Base-by-base conservation (phyloP, 1,284 basidiomycete species). In the Trametes pubescens region DNA sequence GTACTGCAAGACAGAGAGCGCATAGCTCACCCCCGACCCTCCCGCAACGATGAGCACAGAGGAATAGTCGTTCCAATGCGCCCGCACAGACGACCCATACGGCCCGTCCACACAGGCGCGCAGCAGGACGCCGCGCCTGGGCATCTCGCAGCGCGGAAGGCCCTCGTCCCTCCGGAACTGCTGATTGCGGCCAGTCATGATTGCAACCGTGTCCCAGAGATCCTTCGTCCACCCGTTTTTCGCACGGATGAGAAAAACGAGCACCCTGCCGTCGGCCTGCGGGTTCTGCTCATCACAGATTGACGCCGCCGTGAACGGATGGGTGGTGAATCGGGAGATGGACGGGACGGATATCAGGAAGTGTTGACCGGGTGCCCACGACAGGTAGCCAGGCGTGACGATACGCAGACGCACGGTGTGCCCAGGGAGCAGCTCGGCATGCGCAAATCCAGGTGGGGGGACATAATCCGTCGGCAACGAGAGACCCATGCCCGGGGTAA, bases 251-350 rank as follows among this genome's bases (percentile, higher is more conserved):
- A 95, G 82, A 49, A 96, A 82, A 2, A 92, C 81, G 65, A 95
- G 82, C 63, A 88, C 86, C 44, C 86, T 83, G 40, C 84, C 84
- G 43, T 77, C 77, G 46, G 79, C 76, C 16, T 75, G 74, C 0
- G 73, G 69, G 7, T 80, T 80, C 61, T 83, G 80, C 62, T 83
- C 79, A 65, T 92, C 87, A 72, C 87, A 88, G 34, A 89, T 82
- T 44, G 87, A 88, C 21, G 87, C 88, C 64, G 89, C 88, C 0
- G 94, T 95, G 77, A 95, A 96, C 1, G 94, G 94, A 73, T 96
- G 94, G 2, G 87, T 86, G 54, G 89, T 86, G 74, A 90, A 82
- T 49, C 80, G 81, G 8, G 89, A 88, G 13, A 96, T 80, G 22
- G 83, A 82, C 1, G 94, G 94, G 7, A 95, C 80, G 62, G 83